These are phyloP conservation scores for Paxillus rubicundulus DNA, from an alignment of 768 basidiomycete genomes.

Conservation along the genomic window DNA sequence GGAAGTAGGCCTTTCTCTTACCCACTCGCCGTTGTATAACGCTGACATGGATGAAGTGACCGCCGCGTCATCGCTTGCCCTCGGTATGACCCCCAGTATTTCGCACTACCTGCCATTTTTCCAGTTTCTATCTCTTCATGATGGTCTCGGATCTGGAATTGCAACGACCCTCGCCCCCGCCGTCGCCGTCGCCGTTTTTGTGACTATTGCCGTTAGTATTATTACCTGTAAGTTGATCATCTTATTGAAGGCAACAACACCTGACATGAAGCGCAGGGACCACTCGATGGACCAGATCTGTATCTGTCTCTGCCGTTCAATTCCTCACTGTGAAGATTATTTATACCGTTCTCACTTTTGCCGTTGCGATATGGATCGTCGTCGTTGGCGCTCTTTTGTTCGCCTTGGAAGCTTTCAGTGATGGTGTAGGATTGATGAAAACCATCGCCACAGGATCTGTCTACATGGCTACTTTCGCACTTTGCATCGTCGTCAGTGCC, in stretches of 20 bases:
- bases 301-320: conserved; percentile 62
- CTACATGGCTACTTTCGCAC: conserved; percentile 62
- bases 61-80: conserved; percentile 63
- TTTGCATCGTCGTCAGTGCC: conserved; percentile 57
- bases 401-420: conserved; percentile 57
- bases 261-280: conserved; percentile 39
- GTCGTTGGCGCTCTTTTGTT: conserved; percentile 69
- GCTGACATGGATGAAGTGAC: conserved; percentile 47
- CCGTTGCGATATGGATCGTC: conserved; percentile 61
- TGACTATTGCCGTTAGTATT: conserved; percentile 47
- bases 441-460: conserved; percentile 68
- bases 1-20: conserved; percentile 49
- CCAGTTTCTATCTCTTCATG: conserved; percentile 44
- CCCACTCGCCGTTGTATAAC: neutral
- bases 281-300: conserved; percentile 50
- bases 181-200: conserved; percentile 57
- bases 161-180: conserved; percentile 70
- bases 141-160: conserved; percentile 57
- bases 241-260: neutral
- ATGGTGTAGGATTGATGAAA: conserved; percentile 33
- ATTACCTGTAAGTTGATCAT: conserved; percentile 52
- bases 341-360: conserved; percentile 54
- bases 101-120: conserved; percentile 71
- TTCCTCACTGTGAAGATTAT: conserved; percentile 58
- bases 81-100: conserved; percentile 70